Conservation (phyloP, 371 early-diverging fungal species). For the Mucor saturninus region DNA sequence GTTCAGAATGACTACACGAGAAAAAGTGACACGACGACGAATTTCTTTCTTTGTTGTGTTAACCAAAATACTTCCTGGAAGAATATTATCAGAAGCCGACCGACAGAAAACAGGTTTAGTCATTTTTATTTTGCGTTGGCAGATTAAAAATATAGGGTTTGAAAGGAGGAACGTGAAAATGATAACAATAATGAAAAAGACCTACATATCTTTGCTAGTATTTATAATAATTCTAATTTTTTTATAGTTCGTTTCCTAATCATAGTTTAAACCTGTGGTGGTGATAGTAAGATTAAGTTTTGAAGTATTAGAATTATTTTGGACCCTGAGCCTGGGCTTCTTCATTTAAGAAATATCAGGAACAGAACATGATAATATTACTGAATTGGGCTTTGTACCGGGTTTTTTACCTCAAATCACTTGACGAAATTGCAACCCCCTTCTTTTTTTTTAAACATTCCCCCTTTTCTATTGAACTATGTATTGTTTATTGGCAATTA, state of each 20-base stretch:
- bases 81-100: slow-evolving; percentile 4
- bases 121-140: neutral
- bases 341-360: neutral
- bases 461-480: neutral
- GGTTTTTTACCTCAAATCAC: slow-evolving; percentile 6
- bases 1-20: slow-evolving; percentile 40
- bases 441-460: neutral
- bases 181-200: neutral
- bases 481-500: neutral
- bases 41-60: slow-evolving; percentile 5
- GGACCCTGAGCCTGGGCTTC: slow-evolving; percentile 12
- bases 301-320: neutral
- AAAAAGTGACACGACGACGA: slow-evolving; percentile 33
- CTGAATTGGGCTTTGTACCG: slow-evolving; percentile 11
- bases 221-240: neutral
- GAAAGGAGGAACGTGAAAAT: neutral
- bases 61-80: slow-evolving; percentile 1
- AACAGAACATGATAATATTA: neutral
- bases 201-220: neutral
- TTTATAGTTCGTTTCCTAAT: slow-evolving; percentile 7
- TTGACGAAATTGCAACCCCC: neutral
- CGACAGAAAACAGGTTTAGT: slow-evolving; percentile 5
- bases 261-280: too few species aligned
- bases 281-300: neutral
- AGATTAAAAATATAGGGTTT: neutral